Evolutionary conservation across 2,329 filamentous ascomycete species (phyloP), one percentile per base, ranked within the genome.

Genomic region (Herpomyces periplanetae): DNA sequence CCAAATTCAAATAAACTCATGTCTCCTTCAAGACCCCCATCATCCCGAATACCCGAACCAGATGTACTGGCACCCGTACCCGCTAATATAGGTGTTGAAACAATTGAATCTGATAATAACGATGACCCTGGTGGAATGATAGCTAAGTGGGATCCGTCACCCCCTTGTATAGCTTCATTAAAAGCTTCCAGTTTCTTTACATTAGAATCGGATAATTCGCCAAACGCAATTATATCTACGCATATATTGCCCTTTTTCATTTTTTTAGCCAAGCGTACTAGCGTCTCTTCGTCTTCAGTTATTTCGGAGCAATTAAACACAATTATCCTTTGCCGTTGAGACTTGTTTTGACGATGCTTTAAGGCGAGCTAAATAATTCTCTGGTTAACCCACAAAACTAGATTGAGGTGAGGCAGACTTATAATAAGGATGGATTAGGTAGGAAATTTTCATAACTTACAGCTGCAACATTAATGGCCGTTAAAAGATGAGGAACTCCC

Each of bases 231-330:
- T 33, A 96, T 75, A 39, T 96, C 80, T 34, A 96, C 66, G 25
- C 61, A 66, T 24, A 87, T 66, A 34, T 66, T 75, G 40, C 62
- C 64, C 52, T 96, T 96, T 57, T 91, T 91, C 71, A 91, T 84
- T 45, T 80, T 84, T 47, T 80, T 85, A 17, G 80, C 73, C 12
- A 96, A 51, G 34, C 68, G 66, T 25, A 73, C 53, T 19, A 96
- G 55, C 20, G 63, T 57, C 44, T 80, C 80, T 39, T 88, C 65
- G 27, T 68, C 62, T 34, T 96, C 80, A 25, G 59, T 51, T 33
- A 91, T 61, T 11, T 73, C 65, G 16, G 71, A 87, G 51, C 80
- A 96, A 26, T 73, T 63, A 40, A 96, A 88, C 24, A 84, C 71
- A 41, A 96, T 64, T 48, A 96, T 85, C 28, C 80, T 65, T 49